Evolutionary conservation across 2,329 filamentous ascomycete species (phyloP).

Genomic region (Shiraia bambusicola): DNA sequence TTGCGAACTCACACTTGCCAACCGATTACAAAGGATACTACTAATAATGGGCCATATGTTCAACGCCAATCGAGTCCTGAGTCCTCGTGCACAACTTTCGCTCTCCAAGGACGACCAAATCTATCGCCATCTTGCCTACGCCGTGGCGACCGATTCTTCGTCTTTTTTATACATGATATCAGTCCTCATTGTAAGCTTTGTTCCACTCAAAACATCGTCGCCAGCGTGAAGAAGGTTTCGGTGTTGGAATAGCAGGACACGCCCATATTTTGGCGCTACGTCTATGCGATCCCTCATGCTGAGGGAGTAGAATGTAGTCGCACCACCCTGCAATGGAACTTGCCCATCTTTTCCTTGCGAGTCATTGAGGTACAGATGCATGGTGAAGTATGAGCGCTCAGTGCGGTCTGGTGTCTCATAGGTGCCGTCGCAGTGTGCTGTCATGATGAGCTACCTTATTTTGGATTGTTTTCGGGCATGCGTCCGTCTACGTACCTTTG

Average conservation of each 20-base stretch:
- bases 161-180: conserved; percentile 56
- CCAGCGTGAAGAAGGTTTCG: conserved; percentile 55
- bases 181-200: conserved; percentile 58
- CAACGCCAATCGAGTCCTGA: background rate
- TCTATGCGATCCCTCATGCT: conserved; percentile 41
- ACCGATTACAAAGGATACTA: conserved; percentile 42
- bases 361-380: conserved; percentile 59
- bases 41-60: conserved; percentile 33
- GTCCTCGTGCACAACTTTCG: background rate
- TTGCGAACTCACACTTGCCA: background rate
- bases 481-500: conserved; percentile 42
- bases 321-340: conserved; percentile 52
- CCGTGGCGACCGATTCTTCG: conserved; percentile 5
- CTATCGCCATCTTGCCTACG: too few relatives aligned
- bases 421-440: conserved; percentile 66
- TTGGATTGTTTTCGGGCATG: background rate
- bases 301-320: conserved; percentile 54
- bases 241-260: conserved; percentile 60
- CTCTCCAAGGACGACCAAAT: background rate
- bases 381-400: conserved; percentile 55
- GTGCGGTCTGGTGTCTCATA: conserved; percentile 60
- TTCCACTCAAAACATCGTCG: conserved; percentile 55
- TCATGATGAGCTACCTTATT: conserved; percentile 17
- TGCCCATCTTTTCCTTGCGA: conserved; percentile 31
- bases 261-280: conserved; percentile 54